phyloP scores from a whole-genome alignment of 2,329 filamentous ascomycete species.

The Bipolaris oryzae region DNA sequence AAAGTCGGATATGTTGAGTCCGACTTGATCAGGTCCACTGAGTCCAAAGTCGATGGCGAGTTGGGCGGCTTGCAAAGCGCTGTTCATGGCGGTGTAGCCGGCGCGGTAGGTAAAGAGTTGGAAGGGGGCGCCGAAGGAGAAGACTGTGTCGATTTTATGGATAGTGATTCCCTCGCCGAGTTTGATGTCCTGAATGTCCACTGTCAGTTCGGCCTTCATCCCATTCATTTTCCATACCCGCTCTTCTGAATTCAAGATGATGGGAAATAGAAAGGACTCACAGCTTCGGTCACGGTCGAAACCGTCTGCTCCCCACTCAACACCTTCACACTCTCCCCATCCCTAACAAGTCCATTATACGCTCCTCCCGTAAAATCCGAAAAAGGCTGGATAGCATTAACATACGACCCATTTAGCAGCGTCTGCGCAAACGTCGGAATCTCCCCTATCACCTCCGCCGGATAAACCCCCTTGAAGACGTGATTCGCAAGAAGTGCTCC shows the following conservation, averaged over 20 bases:
- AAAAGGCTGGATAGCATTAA: conserved; percentile 49
- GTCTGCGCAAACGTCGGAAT: conserved; percentile 54
- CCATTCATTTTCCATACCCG: too few relatives aligned
- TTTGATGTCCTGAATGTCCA: conserved; percentile 27
- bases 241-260: too few relatives aligned
- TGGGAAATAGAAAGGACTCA: conserved; percentile 37
- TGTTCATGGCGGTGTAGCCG: conserved; percentile 34
- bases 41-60: conserved; percentile 31
- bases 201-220: background rate
- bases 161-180: conserved; percentile 36
- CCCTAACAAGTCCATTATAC: conserved; percentile 54
- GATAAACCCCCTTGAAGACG: conserved; percentile 59
- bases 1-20: conserved; percentile 61
- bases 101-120: conserved; percentile 37
- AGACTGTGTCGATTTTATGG: conserved; percentile 34
- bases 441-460: conserved; percentile 42
- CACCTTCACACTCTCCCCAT: conserved; percentile 54
- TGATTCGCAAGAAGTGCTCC: conserved; percentile 62
- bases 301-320: conserved; percentile 58
- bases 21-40: conserved; percentile 16
- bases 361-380: conserved; percentile 65
- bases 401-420: conserved; percentile 55
- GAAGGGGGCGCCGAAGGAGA: conserved; percentile 34
- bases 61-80: conserved; percentile 16
- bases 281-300: conserved; percentile 55